phyloP scores from a whole-genome alignment of 164 flowering plant species.

The Santalum album region DNA sequence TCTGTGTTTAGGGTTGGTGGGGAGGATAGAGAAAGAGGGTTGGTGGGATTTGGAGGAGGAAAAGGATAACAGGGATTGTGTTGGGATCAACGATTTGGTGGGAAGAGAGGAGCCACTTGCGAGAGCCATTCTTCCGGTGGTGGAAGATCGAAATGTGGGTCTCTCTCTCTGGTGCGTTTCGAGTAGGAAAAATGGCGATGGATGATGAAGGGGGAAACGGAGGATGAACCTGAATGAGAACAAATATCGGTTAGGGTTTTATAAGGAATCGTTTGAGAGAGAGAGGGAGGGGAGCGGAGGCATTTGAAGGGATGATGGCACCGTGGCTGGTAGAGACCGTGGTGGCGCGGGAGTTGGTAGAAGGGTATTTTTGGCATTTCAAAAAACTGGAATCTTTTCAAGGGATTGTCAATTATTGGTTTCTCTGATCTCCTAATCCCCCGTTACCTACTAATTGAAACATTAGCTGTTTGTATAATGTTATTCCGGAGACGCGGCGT shows the following conservation, averaged over 20 bases:
- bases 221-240: not conserved
- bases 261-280: not conserved
- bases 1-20: conserved; percentile 17
- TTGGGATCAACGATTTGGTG: conserved; percentile 13
- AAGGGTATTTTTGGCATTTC: not conserved
- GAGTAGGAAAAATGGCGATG: not conserved
- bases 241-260: conserved; percentile 3
- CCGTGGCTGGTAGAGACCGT: not conserved
- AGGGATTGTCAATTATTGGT: no score
- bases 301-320: no score
- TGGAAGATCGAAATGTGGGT: no score
- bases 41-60: conserved; percentile 7
- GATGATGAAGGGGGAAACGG: not conserved
- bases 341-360: conserved; percentile 2
- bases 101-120: conserved; percentile 14
- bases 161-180: not conserved
- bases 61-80: conserved; percentile 4
- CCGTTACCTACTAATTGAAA: no score
- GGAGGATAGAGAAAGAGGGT: conserved; percentile 4
- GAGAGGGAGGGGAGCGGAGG: not conserved
- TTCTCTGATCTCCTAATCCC: no score
- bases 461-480: no score
- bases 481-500: no score
- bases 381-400: no score
- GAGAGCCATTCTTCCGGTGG: conserved; percentile 17